Evolutionary conservation across 352 stramenopile genomes (phyloP).

Genomic region (Pseudoperonospora humuli): DNA sequence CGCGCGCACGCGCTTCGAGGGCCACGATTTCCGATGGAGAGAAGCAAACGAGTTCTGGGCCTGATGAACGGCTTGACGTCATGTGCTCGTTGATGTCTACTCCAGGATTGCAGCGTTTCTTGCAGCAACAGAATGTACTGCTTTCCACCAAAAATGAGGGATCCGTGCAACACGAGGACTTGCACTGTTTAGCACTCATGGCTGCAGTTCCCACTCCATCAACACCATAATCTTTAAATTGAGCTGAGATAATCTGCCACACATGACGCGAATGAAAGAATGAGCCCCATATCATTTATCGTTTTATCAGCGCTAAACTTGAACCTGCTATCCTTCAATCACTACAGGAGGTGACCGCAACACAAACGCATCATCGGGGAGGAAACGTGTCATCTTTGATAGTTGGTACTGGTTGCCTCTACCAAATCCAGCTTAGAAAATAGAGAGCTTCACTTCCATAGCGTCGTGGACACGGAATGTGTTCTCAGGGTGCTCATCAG

Average conservation of each 20-base stretch:
- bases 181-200: slow-evolving; percentile 68
- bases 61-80: slow-evolving; percentile 54
- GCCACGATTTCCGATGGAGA: neutral
- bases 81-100: slow-evolving; percentile 80
- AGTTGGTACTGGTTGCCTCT: slow-evolving; percentile 2
- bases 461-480: slow-evolving; percentile 79
- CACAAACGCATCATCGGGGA: neutral
- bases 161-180: slow-evolving; percentile 41
- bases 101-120: slow-evolving; percentile 50
- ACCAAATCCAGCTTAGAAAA: slow-evolving; percentile 87
- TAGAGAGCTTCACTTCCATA: slow-evolving; percentile 86
- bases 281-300: slow-evolving; percentile 5
- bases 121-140: slow-evolving; percentile 50
- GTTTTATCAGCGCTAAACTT: slow-evolving; percentile 11
- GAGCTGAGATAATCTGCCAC: neutral
- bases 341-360: neutral
- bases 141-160: slow-evolving; percentile 23
- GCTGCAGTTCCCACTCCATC: slow-evolving; percentile 10
- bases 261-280: neutral
- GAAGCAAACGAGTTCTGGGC: slow-evolving; percentile 9
- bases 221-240: slow-evolving; percentile 7
- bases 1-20: neutral
- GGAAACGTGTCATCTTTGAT: neutral
- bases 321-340: neutral
- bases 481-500: slow-evolving; percentile 69